Conservation (phyloP, 139 green algal species). For the Coccomyxa sp. region DNA sequence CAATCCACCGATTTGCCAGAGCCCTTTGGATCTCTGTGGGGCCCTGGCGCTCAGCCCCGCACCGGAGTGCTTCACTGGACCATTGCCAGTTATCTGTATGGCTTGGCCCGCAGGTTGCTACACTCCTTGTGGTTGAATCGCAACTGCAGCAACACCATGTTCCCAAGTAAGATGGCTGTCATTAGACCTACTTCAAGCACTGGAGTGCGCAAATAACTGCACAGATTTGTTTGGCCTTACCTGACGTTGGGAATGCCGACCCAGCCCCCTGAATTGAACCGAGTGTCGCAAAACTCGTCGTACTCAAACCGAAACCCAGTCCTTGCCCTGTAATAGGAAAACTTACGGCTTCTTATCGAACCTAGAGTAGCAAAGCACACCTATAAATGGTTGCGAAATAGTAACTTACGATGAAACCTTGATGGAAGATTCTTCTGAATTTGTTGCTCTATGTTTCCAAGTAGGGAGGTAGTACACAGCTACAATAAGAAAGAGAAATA, state of each 20-base stretch:
- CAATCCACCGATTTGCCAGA: slow-evolving; percentile 17
- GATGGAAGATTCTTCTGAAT: not conserved
- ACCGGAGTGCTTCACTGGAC: slow-evolving; percentile 4
- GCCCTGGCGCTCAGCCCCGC: not conserved
- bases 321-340: not conserved
- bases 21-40: not conserved
- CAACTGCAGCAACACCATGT: not conserved
- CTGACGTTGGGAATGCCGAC: slow-evolving; percentile 5
- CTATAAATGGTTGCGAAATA: not conserved
- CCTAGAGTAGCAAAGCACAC: not conserved
- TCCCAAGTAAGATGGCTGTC: not conserved
- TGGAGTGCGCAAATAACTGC: too few species aligned
- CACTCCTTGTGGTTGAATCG: not conserved
- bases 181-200: not conserved
- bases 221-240: not conserved
- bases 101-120: slow-evolving; percentile 7
- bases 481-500: not conserved
- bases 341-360: too few species aligned
- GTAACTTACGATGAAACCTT: not conserved
- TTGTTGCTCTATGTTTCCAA: not conserved
- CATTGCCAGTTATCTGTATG: slow-evolving; percentile 20
- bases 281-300: slow-evolving; percentile 1
- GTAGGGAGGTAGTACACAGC: not conserved
- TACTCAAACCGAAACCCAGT: slow-evolving; percentile 4
- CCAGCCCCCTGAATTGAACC: slow-evolving; percentile 17